A percentile compares a stretch with the other conserved stretches of the same genome.
phyloP scores from a whole-genome alignment of 2,329 filamentous ascomycete genomes.

The Neocucurbitaria cava region DNA sequence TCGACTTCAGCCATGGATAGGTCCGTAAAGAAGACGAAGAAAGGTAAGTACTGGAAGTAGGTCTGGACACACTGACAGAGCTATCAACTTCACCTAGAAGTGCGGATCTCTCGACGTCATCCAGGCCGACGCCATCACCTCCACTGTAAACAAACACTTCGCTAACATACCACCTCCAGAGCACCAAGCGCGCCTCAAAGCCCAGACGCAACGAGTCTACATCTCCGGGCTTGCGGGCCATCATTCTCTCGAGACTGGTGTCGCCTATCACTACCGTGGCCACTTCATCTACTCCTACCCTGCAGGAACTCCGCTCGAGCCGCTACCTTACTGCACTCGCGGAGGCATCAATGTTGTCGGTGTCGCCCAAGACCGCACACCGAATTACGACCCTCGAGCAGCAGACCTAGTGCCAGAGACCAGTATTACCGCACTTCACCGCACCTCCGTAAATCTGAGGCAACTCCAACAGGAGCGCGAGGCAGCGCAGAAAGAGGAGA shows the following conservation, averaged over 20 bases:
- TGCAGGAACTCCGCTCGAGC: conserved; percentile 25
- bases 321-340: conserved; percentile 25
- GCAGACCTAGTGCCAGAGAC: conserved; percentile 10
- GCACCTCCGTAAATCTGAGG: conserved; percentile 7
- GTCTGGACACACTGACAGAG: not conserved
- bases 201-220: conserved; percentile 24
- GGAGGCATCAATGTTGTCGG: conserved; percentile 25
- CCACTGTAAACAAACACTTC: not conserved
- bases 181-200: conserved; percentile 10
- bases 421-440: conserved; percentile 18
- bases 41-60: not conserved
- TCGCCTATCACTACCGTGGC: conserved; percentile 42
- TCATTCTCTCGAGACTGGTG: conserved; percentile 27
- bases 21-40: not conserved
- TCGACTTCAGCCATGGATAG: not conserved
- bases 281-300: conserved; percentile 35
- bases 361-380: conserved; percentile 9
- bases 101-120: not conserved
- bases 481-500: conserved; percentile 2
- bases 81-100: not conserved
- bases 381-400: conserved; percentile 8
- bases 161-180: not conserved
- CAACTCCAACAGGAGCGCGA: conserved; percentile 10
- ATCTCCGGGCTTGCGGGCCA: conserved; percentile 31
- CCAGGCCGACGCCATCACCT: not conserved